Base-by-base conservation (phyloP, 1,284 basidiomycete species). In the Cryptococcus jaspeensis region DNA sequence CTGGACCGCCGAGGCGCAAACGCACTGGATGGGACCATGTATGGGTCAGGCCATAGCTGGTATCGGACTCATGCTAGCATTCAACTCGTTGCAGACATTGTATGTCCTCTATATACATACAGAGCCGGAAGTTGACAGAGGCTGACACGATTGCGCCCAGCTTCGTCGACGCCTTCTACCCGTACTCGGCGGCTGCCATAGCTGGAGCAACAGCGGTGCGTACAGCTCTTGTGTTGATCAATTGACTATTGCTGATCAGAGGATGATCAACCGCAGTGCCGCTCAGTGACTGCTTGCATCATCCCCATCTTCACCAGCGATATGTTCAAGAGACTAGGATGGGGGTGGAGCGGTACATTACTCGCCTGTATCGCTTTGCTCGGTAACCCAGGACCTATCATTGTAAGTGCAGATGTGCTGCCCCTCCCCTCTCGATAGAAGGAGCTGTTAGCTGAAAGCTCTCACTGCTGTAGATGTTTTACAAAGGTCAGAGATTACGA, bases 111-210 rank as follows among this genome's bases (percentile, higher is more conserved):
- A n/a, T n/a, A n/a, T n/a, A n/a, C n/a, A n/a, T n/a, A n/a, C n/a
- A 53, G 69, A 61, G 2, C 18, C 18, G n/a, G 6, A 2, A 11
- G 7, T 38, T 22, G 9, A 7, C 5, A 5, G 12, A 5, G n/a
- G 23, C 18, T 57, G 28, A 44, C 40, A 52, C 39, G 5, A 15
- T 43, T 66, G n/a, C n/a, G n/a, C n/a, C n/a, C 45, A 80, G 74
- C 56, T 64, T 80, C 18, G 77, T 81, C 7, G 80, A 81, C 59
- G 75, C 74, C 5, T 80, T 80, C 53, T 72, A 77, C 22, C 80
- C 80, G 5, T 81, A 76, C 58, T 78, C 78, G 2, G 80, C 80
- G 0, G 76, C 77, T 0, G 80, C 75, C 0, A 74, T 76, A 4
- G 80, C 79, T 0, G 74, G 67, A 18, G 78, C 75, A 0, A 74